Evolutionary conservation across 2,329 filamentous ascomycete species (phyloP).

Genomic region (Parafenestella ontariensis): DNA sequence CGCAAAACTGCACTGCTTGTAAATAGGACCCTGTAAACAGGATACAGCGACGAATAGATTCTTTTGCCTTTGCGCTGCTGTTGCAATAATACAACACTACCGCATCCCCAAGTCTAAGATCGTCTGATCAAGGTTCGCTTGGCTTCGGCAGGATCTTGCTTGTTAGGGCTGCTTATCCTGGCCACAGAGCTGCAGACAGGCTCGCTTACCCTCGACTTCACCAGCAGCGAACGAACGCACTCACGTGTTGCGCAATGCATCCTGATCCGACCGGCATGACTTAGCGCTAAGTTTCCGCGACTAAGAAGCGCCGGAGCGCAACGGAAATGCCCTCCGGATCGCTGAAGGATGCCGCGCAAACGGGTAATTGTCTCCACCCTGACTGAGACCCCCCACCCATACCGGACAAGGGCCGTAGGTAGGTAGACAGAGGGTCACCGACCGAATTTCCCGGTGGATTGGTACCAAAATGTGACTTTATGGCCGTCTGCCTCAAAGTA

Average conservation of each 20-base stretch:
- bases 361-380: background rate
- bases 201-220: constrained; percentile 1
- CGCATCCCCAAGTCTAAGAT: background rate
- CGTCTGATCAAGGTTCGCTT: background rate
- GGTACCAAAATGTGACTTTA: background rate
- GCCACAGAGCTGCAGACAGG: background rate
- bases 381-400: background rate
- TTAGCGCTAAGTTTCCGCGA: background rate
- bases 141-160: no score
- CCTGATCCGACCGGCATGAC: background rate
- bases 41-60: background rate
- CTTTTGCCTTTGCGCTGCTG: background rate
- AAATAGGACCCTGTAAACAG: no score
- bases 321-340: constrained; percentile 8
- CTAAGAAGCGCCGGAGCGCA: background rate
- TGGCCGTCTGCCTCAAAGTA: background rate
- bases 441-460: background rate
- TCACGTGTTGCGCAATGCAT: background rate
- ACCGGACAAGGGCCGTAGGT: background rate
- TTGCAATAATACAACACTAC: background rate
- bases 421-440: background rate
- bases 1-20: background rate
- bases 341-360: background rate
- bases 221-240: background rate
- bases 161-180: no score